Conservation (phyloP, 192 early-diverging fungal genomes). For the Coemansia sp. region DNA sequence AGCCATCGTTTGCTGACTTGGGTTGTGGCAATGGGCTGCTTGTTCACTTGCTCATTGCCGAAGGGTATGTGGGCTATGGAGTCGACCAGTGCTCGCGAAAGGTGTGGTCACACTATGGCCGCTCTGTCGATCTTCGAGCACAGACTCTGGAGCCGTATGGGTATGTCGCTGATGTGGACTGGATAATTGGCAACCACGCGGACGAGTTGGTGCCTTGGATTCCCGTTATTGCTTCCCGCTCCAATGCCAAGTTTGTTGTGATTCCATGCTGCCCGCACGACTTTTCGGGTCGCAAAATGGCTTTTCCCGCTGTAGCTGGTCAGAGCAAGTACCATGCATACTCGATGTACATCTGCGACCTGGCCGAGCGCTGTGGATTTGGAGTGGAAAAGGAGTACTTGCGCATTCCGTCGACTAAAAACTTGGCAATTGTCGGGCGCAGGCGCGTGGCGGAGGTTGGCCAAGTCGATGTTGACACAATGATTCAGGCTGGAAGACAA, state of each 20-base stretch:
- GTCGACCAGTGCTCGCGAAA: slow-evolving; percentile 73
- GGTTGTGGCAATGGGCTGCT: slow-evolving; percentile 87
- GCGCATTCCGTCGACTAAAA: slow-evolving; percentile 80
- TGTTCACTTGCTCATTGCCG: slow-evolving; percentile 65
- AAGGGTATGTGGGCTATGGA: slow-evolving; percentile 72
- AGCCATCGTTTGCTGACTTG: slow-evolving; percentile 71
- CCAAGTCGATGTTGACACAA: neutral
- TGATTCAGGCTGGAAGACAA: slow-evolving; percentile 8
- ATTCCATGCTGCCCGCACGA: slow-evolving; percentile 85
- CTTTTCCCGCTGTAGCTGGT: slow-evolving; percentile 34
- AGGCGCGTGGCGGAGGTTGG: slow-evolving; percentile 4
- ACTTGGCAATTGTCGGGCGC: slow-evolving; percentile 70
- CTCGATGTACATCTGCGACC: slow-evolving; percentile 57
- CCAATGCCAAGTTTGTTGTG: slow-evolving; percentile 56
- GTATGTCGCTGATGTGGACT: slow-evolving; percentile 46
- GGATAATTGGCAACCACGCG: slow-evolving; percentile 88
- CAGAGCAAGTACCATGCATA: slow-evolving; percentile 71
- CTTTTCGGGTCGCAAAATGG: slow-evolving; percentile 64
- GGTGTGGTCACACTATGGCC: slow-evolving; percentile 66
- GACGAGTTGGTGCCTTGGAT: slow-evolving; percentile 87
- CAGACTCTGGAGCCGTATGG: slow-evolving; percentile 56
- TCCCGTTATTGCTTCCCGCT: slow-evolving; percentile 67
- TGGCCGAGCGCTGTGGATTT: slow-evolving; percentile 61
- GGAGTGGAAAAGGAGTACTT: slow-evolving; percentile 61
- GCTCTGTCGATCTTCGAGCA: slow-evolving; percentile 47